Conservation (phyloP, 2,329 filamentous ascomycete genomes). For the Amylocarpus encephaloides region DNA sequence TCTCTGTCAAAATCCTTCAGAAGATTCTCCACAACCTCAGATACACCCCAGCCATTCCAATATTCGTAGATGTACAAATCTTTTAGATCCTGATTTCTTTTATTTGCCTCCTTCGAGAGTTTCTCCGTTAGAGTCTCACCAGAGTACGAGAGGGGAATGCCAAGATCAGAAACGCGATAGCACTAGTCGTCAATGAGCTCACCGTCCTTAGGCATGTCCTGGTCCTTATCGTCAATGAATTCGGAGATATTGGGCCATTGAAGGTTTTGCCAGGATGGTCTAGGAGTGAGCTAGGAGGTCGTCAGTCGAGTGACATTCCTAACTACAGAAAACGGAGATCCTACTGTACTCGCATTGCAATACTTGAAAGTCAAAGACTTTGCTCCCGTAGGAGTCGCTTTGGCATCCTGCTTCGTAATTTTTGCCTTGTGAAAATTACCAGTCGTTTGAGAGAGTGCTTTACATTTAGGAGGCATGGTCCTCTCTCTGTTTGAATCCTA, state of each 20-base stretch:
- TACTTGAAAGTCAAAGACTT: no score
- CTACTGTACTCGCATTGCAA: no score
- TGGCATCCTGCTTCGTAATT: no score
- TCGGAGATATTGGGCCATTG: slow-evolving; percentile 18
- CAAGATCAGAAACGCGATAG: slow-evolving; percentile 17
- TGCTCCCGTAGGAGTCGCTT: no score
- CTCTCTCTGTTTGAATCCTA: no score
- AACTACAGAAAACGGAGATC: no score
- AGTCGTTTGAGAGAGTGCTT: no score
- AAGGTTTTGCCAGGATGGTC: no score
- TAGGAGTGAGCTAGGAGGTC: no score
- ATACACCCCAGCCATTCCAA: slow-evolving; percentile 18
- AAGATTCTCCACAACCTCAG: slow-evolving; percentile 17
- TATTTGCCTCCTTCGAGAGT: slow-evolving; percentile 12
- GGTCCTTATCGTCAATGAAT: slow-evolving; percentile 20
- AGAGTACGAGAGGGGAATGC: slow-evolving; percentile 12
- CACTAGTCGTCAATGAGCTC: slow-evolving; percentile 12
- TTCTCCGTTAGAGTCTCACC: slow-evolving; percentile 9
- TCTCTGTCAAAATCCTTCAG: slow-evolving; percentile 19
- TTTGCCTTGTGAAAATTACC: no score
- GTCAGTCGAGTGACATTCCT: no score
- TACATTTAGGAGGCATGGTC: no score
- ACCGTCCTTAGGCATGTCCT: slow-evolving; percentile 17
- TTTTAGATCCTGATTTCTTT: slow-evolving; percentile 16
- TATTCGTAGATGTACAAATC: slow-evolving; percentile 21